A percentile compares a stretch with the other conserved stretches of the same genome.
Evolutionary conservation across 805 yeast species (phyloP).

Genomic region (Barnettozyma sp.): DNA sequence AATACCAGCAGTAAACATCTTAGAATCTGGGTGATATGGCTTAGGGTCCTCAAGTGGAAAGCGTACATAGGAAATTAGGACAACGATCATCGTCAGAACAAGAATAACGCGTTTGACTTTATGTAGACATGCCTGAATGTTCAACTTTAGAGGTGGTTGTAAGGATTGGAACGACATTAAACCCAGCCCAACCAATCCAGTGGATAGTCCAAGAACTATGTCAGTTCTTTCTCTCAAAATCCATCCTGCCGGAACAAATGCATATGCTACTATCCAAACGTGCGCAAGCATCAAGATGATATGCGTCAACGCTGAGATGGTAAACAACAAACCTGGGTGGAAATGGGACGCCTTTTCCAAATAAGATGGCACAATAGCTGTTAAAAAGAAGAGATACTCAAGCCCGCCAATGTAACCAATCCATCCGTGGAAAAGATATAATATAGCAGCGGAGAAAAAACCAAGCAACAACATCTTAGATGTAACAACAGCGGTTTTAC

Average conservation of each 20-base stretch:
- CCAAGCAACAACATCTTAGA: conserved; percentile 40
- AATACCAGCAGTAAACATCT: conserved; percentile 85
- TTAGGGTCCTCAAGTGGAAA: conserved; percentile 54
- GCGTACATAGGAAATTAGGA: conserved; percentile 48
- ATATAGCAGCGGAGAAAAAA: conserved; percentile 30
- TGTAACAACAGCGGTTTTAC: conserved; percentile 15
- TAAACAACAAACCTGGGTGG: conserved; percentile 49
- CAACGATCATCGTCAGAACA: conserved; percentile 38
- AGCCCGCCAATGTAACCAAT: conserved; percentile 69
- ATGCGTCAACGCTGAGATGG: conserved; percentile 41
- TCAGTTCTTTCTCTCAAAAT: conserved; percentile 84
- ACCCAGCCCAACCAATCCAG: conserved; percentile 47
- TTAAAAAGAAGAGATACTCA: conserved; percentile 52
- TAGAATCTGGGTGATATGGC: conserved; percentile 62
- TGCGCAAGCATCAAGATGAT: conserved; percentile 64
- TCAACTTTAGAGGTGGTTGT: too few relatives aligned
- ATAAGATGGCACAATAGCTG: conserved; percentile 58
- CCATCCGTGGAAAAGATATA: conserved; percentile 59
- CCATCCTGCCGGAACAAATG: conserved; percentile 95
- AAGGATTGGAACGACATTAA: conserved; percentile 26
- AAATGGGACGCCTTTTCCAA: conserved; percentile 51
- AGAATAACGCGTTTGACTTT: conserved; percentile 25
- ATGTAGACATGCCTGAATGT: conserved; percentile 7
- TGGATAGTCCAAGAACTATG: conserved; percentile 54
- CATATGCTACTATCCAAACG: conserved; percentile 97